These are phyloP conservation scores for Planoprotostelium fungivorum DNA, from an alignment of 78 protist genomes.

Conservation along the genomic window DNA sequence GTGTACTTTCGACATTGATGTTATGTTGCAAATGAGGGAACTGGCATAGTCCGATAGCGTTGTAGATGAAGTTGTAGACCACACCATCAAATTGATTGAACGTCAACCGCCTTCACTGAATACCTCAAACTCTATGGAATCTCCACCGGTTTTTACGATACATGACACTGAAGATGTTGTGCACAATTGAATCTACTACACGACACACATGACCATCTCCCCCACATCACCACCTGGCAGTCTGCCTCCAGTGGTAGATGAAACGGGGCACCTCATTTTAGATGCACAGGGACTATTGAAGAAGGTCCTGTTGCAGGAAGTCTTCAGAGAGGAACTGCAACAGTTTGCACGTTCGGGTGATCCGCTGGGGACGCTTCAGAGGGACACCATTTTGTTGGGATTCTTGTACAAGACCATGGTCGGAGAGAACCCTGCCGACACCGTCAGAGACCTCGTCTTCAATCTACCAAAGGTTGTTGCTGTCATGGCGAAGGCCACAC, in stretches of 20 bases:
- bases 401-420: background rate
- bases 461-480: background rate
- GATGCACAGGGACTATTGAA: background rate
- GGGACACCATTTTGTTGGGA: background rate
- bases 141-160: too few relatives aligned
- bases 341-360: background rate
- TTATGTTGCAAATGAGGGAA: too few relatives aligned
- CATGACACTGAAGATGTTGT: too few relatives aligned
- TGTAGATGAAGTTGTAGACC: too few relatives aligned
- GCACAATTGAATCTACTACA: too few relatives aligned
- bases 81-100: too few relatives aligned
- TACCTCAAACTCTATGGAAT: too few relatives aligned
- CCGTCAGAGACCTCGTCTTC: background rate
- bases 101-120: too few relatives aligned
- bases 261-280: background rate
- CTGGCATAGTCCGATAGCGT: too few relatives aligned
- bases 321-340: background rate
- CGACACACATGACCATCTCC: too few relatives aligned
- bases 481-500: background rate
- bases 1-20: background rate
- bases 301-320: background rate
- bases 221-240: too few relatives aligned
- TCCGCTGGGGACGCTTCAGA: background rate
- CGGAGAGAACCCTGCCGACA: background rate
- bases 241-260: background rate